Percentiles rank a stretch among this genome's conserved stretches.
These are phyloP conservation scores for Apiotrichum gracile DNA, from an alignment of 1,284 basidiomycete species.

Conservation along the genomic window DNA sequence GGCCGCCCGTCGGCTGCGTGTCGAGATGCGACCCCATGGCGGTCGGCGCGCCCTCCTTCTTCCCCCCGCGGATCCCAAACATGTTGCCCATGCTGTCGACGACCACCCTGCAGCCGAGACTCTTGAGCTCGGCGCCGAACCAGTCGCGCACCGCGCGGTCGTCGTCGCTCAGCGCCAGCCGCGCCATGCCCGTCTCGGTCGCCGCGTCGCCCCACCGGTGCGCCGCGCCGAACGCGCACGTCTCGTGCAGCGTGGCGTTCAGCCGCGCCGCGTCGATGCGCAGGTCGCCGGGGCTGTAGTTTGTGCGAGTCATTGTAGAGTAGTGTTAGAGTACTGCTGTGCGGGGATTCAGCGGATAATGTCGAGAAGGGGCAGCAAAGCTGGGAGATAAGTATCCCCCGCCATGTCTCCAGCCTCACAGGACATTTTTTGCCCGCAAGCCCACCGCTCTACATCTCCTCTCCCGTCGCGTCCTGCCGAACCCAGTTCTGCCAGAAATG, in stretches of 20 bases:
- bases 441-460: too few species aligned
- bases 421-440: too few species aligned
- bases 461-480: too few species aligned
- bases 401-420: too few species aligned
- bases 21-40: conserved; percentile 35
- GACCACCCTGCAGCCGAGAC: conserved; percentile 31
- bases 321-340: not conserved
- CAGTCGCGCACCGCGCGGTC: conserved; percentile 32
- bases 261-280: conserved; percentile 27
- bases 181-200: conserved; percentile 18
- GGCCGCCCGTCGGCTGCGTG: conserved; percentile 32
- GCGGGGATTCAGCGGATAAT: too few species aligned
- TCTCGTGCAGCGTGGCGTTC: conserved; percentile 33
- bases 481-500: too few species aligned
- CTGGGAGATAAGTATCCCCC: too few species aligned
- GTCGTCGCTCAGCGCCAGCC: conserved; percentile 32
- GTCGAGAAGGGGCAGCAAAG: too few species aligned
- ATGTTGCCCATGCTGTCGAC: conserved; percentile 40
- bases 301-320: conserved; percentile 5
- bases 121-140: conserved; percentile 25
- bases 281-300: conserved; percentile 7
- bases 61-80: conserved; percentile 28
- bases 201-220: conserved; percentile 10
- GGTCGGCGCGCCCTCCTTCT: conserved; percentile 18
- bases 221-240: conserved; percentile 29